Evolutionary conservation across 257 asterid species (phyloP).

Genomic region (Nicotiana sylvestris): DNA sequence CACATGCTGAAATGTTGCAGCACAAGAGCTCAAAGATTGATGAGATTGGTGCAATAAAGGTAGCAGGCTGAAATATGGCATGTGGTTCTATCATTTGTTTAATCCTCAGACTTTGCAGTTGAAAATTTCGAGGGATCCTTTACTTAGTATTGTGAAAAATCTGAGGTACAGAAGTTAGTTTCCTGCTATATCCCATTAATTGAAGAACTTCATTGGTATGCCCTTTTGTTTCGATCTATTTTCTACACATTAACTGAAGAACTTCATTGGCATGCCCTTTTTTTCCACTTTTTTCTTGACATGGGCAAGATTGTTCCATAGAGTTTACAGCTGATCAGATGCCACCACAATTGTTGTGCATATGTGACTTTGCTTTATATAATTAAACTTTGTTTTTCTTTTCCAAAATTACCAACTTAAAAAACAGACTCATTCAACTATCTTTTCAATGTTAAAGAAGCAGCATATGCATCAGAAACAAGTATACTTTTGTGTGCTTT

Average conservation of each 20-base stretch:
- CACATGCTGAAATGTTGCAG: slow-evolving; percentile 52
- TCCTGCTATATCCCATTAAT: slow-evolving; percentile 25
- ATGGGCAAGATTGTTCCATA: not conserved
- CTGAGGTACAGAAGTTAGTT: slow-evolving; percentile 53
- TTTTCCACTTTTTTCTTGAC: slow-evolving; percentile 22
- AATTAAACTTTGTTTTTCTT: not conserved
- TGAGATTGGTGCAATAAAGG: slow-evolving; percentile 84
- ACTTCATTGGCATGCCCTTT: slow-evolving; percentile 17
- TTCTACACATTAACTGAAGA: slow-evolving; percentile 19
- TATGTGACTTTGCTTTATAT: slow-evolving; percentile 2
- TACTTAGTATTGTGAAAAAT: slow-evolving; percentile 46
- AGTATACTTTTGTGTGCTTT: slow-evolving; percentile 3
- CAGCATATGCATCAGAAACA: not conserved
- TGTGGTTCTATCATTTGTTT: slow-evolving; percentile 38
- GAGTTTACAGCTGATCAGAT: not conserved
- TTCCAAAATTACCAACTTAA: not conserved
- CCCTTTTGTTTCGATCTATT: not conserved
- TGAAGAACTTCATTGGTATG: slow-evolving; percentile 19
- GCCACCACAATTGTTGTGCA: not conserved
- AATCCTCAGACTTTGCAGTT: slow-evolving; percentile 58
- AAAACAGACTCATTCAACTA: not conserved
- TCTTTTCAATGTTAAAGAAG: not conserved
- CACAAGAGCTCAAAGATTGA: slow-evolving; percentile 92
- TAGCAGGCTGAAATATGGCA: slow-evolving; percentile 67
- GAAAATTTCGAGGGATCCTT: slow-evolving; percentile 55